Base-by-base conservation (phyloP, 2,329 filamentous ascomycete genomes). In the Claviceps pazoutovae region DNA sequence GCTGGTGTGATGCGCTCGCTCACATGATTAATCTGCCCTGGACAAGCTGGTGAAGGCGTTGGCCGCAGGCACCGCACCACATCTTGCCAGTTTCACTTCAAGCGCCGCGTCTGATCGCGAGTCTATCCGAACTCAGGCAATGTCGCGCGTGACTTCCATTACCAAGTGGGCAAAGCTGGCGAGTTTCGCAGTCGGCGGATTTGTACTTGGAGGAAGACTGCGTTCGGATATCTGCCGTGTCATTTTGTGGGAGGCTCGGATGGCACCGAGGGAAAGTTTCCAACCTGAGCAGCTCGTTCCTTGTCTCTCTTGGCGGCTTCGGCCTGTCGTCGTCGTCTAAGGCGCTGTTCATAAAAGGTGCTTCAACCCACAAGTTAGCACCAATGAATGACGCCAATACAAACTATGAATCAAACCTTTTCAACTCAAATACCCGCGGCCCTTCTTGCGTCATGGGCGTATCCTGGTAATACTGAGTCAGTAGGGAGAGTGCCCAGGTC, bases 231-330 rank as follows among this genome's bases (percentile, higher is more conserved):
- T 8, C 23, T 26, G 9, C 7, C 5, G 2, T 38, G 19, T 44
- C 34, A 64, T 54, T 58, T 61, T 54, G 63, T 67, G 0, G 75
- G 76, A 7, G 71, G 61, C 42, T 77, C 78, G 49, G 79, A 85
- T 2, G 91, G 91, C 1, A 93, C 88, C 43, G 86, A 85, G 1
- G 93, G 93, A 62, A 97, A 97, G 54, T 85, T 79, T 26, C 76
- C 79, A 1, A 88, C 86, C 62, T 89, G 84, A 56, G 80, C 83
- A 54, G 95, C 67, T 45, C 88, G 80, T 65, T 96, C 88, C 44
- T 83, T 80, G 61, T 91, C 93, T 50, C 86, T 76, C 67, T 83
- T 94, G 11, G 88, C 85, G 4, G 63, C 61, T 44, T 70, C 69
- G 1, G 59, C 60, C 41, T 71, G 67, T 13, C 68, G 61, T 62